Conservation (phyloP, 805 yeast genomes). For the Dipodascus geniculatus region DNA sequence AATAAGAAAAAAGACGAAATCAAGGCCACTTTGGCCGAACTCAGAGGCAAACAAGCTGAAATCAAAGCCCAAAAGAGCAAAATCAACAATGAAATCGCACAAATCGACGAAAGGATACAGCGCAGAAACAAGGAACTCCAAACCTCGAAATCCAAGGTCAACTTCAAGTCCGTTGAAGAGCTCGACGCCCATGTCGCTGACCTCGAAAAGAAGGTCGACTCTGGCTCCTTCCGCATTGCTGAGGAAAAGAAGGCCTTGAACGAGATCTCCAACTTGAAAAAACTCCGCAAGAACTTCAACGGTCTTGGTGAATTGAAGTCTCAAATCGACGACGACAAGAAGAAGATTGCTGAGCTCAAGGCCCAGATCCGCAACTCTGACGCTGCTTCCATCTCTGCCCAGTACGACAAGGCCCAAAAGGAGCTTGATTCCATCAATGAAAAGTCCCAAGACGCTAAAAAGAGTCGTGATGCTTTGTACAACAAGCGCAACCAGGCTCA, state of each 20-base stretch:
- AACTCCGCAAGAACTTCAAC: conserved; percentile 66
- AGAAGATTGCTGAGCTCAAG: conserved; percentile 65
- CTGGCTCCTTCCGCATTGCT: conserved; percentile 74
- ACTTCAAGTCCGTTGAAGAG: conserved; percentile 36
- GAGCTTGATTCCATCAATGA: conserved; percentile 56
- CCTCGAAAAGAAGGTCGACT: conserved; percentile 63
- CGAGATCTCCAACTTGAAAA: conserved; percentile 76
- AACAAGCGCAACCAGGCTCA: conserved; percentile 56
- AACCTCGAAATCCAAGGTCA: conserved; percentile 56
- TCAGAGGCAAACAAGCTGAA: conserved; percentile 33
- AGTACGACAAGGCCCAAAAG: conserved; percentile 50
- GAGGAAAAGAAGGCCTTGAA: conserved; percentile 80
- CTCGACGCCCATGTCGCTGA: conserved; percentile 22
- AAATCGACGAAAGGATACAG: conserved; percentile 57
- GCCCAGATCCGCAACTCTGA: conserved; percentile 42
- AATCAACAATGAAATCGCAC: conserved; percentile 53
- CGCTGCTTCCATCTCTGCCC: conserved; percentile 53
- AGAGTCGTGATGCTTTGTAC: conserved; percentile 53
- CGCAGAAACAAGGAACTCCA: conserved; percentile 66
- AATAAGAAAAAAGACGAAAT: conserved; percentile 43
- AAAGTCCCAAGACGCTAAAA: conserved; percentile 47
- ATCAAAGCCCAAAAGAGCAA: conserved; percentile 35
- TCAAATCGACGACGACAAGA: conserved; percentile 67
- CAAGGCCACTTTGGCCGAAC: conserved; percentile 34
- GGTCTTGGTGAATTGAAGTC: conserved; percentile 64